Percentiles rank a stretch among this genome's conserved stretches.
phyloP scores from a whole-genome alignment of 805 yeast genomes.

The Diddensiella santjacobensis region DNA sequence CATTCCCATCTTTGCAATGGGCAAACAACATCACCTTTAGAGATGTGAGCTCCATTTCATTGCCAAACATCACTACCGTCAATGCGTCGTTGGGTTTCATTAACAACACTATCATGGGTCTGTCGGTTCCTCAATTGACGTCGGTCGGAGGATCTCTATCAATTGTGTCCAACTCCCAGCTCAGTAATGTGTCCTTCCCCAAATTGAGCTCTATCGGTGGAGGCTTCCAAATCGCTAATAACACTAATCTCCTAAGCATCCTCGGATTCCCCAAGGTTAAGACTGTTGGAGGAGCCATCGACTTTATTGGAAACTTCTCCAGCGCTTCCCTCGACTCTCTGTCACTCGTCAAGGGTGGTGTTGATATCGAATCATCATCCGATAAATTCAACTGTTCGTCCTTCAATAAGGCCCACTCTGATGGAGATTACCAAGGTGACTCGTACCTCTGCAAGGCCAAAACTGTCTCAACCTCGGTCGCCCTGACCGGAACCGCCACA shows the following conservation, averaged over 20 bases:
- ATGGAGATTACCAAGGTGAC: conserved; percentile 90
- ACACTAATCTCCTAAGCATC: conserved; percentile 62
- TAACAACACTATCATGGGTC: conserved; percentile 53
- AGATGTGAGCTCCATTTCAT: conserved; percentile 68
- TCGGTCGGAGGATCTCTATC: conserved; percentile 78
- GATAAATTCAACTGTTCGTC: conserved; percentile 79
- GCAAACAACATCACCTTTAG: conserved; percentile 88
- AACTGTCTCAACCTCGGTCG: conserved; percentile 26
- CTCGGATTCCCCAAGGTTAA: conserved; percentile 70
- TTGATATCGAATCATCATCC: conserved; percentile 62
- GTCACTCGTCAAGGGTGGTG: conserved; percentile 87
- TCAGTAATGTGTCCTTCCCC: conserved; percentile 65
- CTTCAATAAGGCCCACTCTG: conserved; percentile 65
- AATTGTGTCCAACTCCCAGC: conserved; percentile 66
- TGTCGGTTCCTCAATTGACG: conserved; percentile 45
- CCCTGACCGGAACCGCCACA: conserved; percentile 15
- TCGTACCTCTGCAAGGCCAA: conserved; percentile 48
- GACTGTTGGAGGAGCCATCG: conserved; percentile 85
- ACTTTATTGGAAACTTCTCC: conserved; percentile 73
- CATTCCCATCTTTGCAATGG: conserved; percentile 55
- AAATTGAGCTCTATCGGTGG: conserved; percentile 77
- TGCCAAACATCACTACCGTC: conserved; percentile 63
- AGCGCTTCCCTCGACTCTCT: conserved; percentile 73
- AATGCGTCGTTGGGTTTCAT: conserved; percentile 81
- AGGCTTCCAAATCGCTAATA: conserved; percentile 88